These are phyloP conservation scores for Geosmithia flava DNA, from an alignment of 2,329 filamentous ascomycete species.

Conservation along the genomic window DNA sequence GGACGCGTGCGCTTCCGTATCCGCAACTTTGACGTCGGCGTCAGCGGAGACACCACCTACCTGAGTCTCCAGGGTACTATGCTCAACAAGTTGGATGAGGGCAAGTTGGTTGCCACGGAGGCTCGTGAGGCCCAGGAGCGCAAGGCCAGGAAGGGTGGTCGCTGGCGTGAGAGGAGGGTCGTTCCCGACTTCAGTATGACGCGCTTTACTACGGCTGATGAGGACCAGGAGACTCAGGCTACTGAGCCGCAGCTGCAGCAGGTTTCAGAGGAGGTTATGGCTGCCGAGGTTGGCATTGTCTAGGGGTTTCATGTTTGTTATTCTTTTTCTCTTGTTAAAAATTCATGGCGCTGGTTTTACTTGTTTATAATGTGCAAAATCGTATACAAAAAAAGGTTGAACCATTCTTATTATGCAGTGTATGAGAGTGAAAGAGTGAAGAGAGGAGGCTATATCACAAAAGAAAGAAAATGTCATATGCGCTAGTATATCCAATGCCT, in stretches of 20 bases:
- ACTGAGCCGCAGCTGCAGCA: conserved; percentile 10
- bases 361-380: not conserved
- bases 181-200: conserved; percentile 45
- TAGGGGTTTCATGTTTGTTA: not conserved
- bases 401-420: not conserved
- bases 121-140: conserved; percentile 26
- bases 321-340: not conserved
- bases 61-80: conserved; percentile 84
- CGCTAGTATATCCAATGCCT: too few species aligned
- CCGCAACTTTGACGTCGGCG: conserved; percentile 70
- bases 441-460: too few species aligned
- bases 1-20: conserved; percentile 67
- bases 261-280: not conserved
- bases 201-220: conserved; percentile 31
- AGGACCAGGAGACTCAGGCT: conserved; percentile 17
- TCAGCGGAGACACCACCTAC: conserved; percentile 65
- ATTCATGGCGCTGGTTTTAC: not conserved
- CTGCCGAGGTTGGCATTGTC: not conserved
- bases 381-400: not conserved
- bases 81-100: conserved; percentile 56
- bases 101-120: conserved; percentile 31
- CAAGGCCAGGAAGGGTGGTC: conserved; percentile 20
- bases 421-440: not conserved
- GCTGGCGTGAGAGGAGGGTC: conserved; percentile 19
- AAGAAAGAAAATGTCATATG: too few species aligned